Percentiles rank a stretch among this genome's conserved stretches.
Evolutionary conservation across 2,329 filamentous ascomycete genomes (phyloP).

Genomic region (Penicillium sp.): DNA sequence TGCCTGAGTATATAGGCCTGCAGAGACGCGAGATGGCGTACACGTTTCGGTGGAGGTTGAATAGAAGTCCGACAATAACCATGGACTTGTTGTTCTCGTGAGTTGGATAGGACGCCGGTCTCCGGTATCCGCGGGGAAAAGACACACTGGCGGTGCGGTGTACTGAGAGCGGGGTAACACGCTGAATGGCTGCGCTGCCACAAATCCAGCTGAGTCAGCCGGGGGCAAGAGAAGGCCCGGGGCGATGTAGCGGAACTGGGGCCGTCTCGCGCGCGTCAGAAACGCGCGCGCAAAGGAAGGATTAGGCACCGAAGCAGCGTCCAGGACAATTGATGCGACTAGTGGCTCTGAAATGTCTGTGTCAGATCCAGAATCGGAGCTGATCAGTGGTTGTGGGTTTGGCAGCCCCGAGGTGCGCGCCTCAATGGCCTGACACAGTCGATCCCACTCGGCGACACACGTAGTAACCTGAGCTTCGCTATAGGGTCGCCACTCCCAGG

Average conservation of each 20-base stretch:
- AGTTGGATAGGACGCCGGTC: slow-evolving; percentile 28
- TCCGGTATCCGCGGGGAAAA: slow-evolving; percentile 35
- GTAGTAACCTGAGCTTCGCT: slow-evolving; percentile 34
- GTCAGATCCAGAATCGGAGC: no score
- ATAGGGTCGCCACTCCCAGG: slow-evolving; percentile 43
- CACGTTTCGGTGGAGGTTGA: slow-evolving; percentile 19
- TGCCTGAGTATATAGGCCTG: slow-evolving; percentile 36
- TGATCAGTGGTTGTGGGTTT: slow-evolving; percentile 17
- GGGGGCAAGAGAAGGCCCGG: slow-evolving; percentile 26
- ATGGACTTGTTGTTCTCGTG: slow-evolving; percentile 26
- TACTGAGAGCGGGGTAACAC: slow-evolving; percentile 19
- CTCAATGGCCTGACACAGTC: slow-evolving; percentile 34
- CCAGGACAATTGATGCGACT: slow-evolving; percentile 18
- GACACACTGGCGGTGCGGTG: slow-evolving; percentile 33
- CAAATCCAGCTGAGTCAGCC: slow-evolving; percentile 26
- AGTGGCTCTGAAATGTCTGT: slow-evolving; percentile 21
- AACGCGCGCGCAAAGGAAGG: slow-evolving; percentile 26
- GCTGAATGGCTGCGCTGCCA: slow-evolving; percentile 30
- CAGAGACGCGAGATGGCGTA: slow-evolving; percentile 28
- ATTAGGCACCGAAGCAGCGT: slow-evolving; percentile 22
- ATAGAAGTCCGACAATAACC: slow-evolving; percentile 24
- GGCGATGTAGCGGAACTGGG: slow-evolving; percentile 27
- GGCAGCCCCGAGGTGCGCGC: slow-evolving; percentile 17
- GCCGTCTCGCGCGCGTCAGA: slow-evolving; percentile 30
- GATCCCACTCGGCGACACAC: slow-evolving; percentile 34